Conservation (phyloP, 305 asterid species). For the Fraxinus sp. region DNA sequence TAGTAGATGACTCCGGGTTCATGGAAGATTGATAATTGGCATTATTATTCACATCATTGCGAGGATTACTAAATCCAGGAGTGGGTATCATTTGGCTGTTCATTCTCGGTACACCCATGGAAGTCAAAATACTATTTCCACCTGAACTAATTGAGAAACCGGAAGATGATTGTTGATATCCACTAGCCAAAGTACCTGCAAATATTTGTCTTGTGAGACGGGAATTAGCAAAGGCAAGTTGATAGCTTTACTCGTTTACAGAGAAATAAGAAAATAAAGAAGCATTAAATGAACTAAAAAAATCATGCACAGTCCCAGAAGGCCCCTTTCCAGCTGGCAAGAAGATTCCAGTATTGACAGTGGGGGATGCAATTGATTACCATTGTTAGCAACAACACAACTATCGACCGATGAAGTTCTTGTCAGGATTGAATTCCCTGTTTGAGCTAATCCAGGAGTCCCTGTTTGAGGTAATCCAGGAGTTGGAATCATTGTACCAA, state of each 20-base stretch:
- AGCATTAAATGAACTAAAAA: slow-evolving; percentile 61
- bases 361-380: slow-evolving; percentile 45
- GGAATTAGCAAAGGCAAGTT: slow-evolving; percentile 21
- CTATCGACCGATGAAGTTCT: slow-evolving; percentile 56
- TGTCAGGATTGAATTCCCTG: slow-evolving; percentile 52
- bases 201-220: slow-evolving; percentile 29
- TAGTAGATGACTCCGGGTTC: slow-evolving; percentile 64
- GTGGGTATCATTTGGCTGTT: slow-evolving; percentile 97
- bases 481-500: slow-evolving; percentile 96
- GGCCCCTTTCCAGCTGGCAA: slow-evolving; percentile 56
- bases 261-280: slow-evolving; percentile 23
- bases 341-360: slow-evolving; percentile 55
- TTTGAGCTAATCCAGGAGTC: slow-evolving; percentile 10
- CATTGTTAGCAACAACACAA: slow-evolving; percentile 46
- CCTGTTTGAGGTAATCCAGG: slow-evolving; percentile 89
- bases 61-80: slow-evolving; percentile 75
- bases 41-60: slow-evolving; percentile 43
- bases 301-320: slow-evolving; percentile 56
- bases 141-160: slow-evolving; percentile 62
- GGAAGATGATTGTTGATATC: slow-evolving; percentile 65
- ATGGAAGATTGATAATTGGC: slow-evolving; percentile 52
- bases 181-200: slow-evolving; percentile 67
- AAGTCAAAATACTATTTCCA: slow-evolving; percentile 60
- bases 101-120: slow-evolving; percentile 73
- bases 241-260: slow-evolving; percentile 10